Conservation (phyloP, 257 asterid genomes). For the Ilex aquifolium region DNA sequence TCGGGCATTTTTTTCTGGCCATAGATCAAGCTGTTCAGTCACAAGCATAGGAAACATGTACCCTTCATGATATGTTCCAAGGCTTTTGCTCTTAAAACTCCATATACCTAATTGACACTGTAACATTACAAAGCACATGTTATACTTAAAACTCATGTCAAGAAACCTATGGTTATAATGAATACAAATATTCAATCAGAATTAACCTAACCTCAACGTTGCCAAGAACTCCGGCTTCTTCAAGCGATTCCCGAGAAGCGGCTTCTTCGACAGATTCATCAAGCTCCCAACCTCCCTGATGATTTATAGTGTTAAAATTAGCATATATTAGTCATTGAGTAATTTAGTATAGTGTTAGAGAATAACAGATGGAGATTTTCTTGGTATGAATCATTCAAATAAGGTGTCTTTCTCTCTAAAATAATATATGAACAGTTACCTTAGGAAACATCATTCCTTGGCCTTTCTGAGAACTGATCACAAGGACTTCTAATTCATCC, state of each 20-base stretch:
- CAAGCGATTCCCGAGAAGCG: slow-evolving; percentile 68
- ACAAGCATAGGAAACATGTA: slow-evolving; percentile 72
- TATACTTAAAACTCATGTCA: background rate
- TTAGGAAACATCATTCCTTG: slow-evolving; percentile 75
- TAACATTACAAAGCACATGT: background rate
- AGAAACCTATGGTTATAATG: background rate
- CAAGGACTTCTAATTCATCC: slow-evolving; percentile 62
- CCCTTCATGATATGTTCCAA: slow-evolving; percentile 50
- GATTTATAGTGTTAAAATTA: background rate
- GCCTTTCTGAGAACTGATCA: slow-evolving; percentile 57
- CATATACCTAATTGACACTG: slow-evolving; percentile 69
- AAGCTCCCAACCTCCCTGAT: slow-evolving; percentile 78
- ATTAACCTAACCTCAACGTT: slow-evolving; percentile 41
- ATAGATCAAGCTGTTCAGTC: slow-evolving; percentile 55
- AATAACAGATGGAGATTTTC: background rate
- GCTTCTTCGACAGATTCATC: slow-evolving; percentile 77
- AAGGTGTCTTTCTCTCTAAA: background rate
- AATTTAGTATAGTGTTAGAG: too few species aligned
- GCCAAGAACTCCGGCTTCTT: slow-evolving; percentile 86
- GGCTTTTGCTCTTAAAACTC: slow-evolving; percentile 76
- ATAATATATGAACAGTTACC: slow-evolving; percentile 21
- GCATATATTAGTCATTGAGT: too few species aligned
- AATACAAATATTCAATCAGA: background rate
- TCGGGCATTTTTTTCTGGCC: slow-evolving; percentile 62
- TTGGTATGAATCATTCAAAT: background rate